Percentiles rank a stretch among this genome's conserved stretches.
Conservation (phyloP, 306 rosid species). For the Fragaria ananassa region DNA sequence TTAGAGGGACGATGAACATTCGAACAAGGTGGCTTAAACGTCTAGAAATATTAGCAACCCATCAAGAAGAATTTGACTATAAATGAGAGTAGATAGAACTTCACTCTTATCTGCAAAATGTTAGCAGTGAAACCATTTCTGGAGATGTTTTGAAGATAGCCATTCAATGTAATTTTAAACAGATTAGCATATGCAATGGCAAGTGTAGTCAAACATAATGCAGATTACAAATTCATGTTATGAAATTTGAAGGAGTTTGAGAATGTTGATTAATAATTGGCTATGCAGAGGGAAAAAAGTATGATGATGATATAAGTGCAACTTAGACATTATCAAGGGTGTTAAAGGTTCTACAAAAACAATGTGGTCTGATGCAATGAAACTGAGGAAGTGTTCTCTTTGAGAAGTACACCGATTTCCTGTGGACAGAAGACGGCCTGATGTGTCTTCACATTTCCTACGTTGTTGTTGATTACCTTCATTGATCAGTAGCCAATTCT, state of each 20-base stretch:
- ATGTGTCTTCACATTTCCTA: neutral
- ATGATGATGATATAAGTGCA: neutral
- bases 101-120: neutral
- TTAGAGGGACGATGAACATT: neutral
- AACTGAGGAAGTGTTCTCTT: neutral
- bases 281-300: neutral
- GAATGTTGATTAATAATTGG: conserved; percentile 1
- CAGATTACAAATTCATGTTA: neutral
- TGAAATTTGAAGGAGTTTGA: neutral
- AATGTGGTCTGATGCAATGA: neutral
- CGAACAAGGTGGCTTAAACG: neutral
- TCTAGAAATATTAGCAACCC: neutral
- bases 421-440: neutral
- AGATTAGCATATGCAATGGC: neutral
- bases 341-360: too few relatives aligned
- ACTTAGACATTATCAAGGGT: too few relatives aligned
- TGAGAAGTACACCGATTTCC: neutral
- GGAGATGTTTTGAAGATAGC: neutral
- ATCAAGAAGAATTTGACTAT: neutral
- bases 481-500: neutral
- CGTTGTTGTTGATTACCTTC: conserved; percentile 4
- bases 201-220: neutral
- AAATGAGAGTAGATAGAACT: neutral
- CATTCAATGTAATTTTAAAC: neutral
- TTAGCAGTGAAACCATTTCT: neutral